These are phyloP conservation scores for Ballota nigra DNA, from an alignment of 257 asterid species.

Conservation along the genomic window DNA sequence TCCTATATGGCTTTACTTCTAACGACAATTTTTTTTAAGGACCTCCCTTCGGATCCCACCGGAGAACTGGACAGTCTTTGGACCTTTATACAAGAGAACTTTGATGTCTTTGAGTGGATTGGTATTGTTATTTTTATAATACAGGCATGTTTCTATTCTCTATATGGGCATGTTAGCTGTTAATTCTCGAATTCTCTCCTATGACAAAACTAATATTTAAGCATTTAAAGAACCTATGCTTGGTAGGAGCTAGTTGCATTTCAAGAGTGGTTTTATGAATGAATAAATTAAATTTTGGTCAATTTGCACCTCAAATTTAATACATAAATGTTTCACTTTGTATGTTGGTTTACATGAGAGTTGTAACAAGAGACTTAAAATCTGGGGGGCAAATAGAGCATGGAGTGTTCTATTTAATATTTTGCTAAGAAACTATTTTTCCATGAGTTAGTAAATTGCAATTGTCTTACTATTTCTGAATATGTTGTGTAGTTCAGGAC, in stretches of 20 bases:
- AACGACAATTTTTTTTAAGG: conserved; percentile 37
- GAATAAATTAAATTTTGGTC: not conserved
- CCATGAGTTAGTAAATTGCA: not conserved
- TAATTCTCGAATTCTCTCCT: not conserved
- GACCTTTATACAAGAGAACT: conserved; percentile 51
- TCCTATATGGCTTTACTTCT: conserved; percentile 12
- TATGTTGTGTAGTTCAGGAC: not conserved
- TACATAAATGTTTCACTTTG: not conserved
- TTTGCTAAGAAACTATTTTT: not conserved
- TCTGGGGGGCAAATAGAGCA: not conserved
- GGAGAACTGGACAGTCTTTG: conserved; percentile 68
- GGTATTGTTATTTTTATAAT: conserved; percentile 56
- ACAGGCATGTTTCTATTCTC: conserved; percentile 59
- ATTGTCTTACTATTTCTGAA: not conserved
- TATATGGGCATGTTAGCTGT: conserved; percentile 5
- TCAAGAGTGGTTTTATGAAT: not conserved
- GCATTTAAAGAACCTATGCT: not conserved
- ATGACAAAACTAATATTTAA: not conserved
- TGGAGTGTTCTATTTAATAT: not conserved
- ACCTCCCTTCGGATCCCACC: conserved; percentile 77
- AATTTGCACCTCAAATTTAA: not conserved
- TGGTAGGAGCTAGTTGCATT: conserved; percentile 16
- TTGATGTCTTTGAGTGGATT: conserved; percentile 64
- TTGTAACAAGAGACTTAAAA: not conserved
- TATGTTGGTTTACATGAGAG: conserved; percentile 3